A percentile compares a stretch with the other conserved stretches of the same genome.
Conservation (phyloP, 2,329 filamentous ascomycete species). For the Pseudogymnoascus sp. region DNA sequence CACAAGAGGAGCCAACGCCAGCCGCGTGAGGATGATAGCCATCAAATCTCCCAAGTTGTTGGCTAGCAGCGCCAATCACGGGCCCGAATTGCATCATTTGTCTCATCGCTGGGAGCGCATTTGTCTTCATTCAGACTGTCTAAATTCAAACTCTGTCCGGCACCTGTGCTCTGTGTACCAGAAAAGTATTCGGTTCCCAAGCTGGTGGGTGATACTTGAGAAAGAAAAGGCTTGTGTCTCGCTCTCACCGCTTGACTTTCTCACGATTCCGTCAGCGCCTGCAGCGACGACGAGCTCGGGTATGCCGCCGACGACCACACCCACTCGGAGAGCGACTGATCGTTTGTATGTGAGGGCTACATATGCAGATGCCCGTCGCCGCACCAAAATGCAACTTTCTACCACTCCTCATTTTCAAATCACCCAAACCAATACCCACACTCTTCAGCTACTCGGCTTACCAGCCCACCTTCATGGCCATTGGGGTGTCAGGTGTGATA, state of each 20-base stretch:
- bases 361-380: not conserved
- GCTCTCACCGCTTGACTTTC: not conserved
- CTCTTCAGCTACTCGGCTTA: not conserved
- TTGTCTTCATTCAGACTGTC: not conserved
- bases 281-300: constrained; percentile 2
- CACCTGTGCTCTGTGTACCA: not conserved
- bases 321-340: not conserved
- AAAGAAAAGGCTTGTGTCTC: not conserved
- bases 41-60: constrained; percentile 2
- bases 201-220: not conserved
- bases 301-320: not conserved
- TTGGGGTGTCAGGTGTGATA: not conserved
- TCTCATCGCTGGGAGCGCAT: not conserved
- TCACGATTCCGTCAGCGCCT: not conserved
- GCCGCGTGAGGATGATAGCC: not conserved
- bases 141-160: not conserved
- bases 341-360: not conserved
- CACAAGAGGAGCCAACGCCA: not conserved
- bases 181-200: not conserved
- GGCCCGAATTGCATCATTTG: not conserved
- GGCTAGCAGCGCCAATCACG: not conserved
- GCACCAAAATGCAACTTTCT: not conserved
- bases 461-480: not conserved
- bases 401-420: not conserved
- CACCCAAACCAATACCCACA: not conserved